Percentiles rank a stretch among this genome's conserved stretches.
These are phyloP conservation scores for Phytopythium mirpurense DNA, from an alignment of 352 stramenopile genomes.

Conservation along the genomic window DNA sequence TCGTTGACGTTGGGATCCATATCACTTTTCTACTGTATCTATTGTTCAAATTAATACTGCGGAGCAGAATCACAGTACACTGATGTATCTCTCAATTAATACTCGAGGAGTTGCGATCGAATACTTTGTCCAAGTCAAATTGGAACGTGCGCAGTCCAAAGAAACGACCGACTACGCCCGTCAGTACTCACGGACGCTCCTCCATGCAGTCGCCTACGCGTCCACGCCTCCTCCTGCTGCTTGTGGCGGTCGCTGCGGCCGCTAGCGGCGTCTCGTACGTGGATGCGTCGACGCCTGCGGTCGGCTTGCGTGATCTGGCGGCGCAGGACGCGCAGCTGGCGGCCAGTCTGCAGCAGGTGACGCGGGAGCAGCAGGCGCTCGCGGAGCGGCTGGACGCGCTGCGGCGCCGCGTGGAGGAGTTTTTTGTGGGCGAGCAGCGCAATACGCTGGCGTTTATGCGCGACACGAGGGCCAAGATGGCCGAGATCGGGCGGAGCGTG, in stretches of 20 bases:
- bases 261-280: neutral
- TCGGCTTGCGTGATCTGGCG: neutral
- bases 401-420: conserved; percentile 7
- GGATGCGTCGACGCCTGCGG: neutral
- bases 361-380: conserved; percentile 10
- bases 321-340: conserved; percentile 4
- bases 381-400: conserved; percentile 17
- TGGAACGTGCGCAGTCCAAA: too few relatives aligned
- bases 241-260: neutral
- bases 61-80: too few relatives aligned
- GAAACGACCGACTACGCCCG: too few relatives aligned
- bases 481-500: conserved; percentile 6
- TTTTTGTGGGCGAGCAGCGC: conserved; percentile 19
- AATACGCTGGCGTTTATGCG: conserved; percentile 15
- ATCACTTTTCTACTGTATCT: too few relatives aligned
- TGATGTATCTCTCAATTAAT: too few relatives aligned
- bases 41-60: too few relatives aligned
- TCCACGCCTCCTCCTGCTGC: neutral
- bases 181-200: neutral
- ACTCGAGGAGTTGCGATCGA: too few relatives aligned
- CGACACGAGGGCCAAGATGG: conserved; percentile 18
- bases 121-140: neutral
- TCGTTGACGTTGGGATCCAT: too few relatives aligned
- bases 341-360: conserved; percentile 11
- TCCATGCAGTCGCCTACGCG: neutral